Evolutionary conservation across 176 grass and related monocot species (phyloP).

Genomic region (Leersia perrieri): DNA sequence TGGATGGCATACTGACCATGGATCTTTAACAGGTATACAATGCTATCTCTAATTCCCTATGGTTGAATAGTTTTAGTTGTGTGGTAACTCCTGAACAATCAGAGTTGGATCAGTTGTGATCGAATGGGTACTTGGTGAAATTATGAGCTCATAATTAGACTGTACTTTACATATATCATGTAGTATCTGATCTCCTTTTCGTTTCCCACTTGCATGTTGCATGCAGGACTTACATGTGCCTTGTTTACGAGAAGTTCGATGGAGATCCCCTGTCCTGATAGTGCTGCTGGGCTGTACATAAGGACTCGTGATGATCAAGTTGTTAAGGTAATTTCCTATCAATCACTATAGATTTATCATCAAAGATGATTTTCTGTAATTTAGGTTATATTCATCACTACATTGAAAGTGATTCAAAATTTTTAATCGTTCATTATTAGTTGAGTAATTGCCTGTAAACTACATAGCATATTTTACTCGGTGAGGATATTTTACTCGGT

Average conservation of each 20-base stretch:
- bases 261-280: slow-evolving; percentile 87
- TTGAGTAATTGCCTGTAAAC: background rate
- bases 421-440: background rate
- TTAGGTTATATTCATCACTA: background rate
- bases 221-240: slow-evolving; percentile 85
- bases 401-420: background rate
- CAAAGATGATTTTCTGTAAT: background rate
- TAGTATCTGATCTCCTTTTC: background rate
- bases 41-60: slow-evolving; percentile 6
- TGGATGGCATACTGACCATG: slow-evolving; percentile 93
- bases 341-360: background rate
- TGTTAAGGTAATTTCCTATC: slow-evolving; percentile 58
- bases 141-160: background rate
- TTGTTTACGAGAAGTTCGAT: slow-evolving; percentile 74
- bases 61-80: background rate
- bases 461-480: background rate
- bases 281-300: slow-evolving; percentile 78
- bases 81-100: background rate
- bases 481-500: too few relatives aligned
- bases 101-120: background rate
- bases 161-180: background rate
- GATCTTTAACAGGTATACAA: slow-evolving; percentile 77
- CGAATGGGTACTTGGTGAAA: background rate
- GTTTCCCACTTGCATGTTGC: background rate
- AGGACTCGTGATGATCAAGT: slow-evolving; percentile 64